Percentiles rank a stretch among this genome's conserved stretches.
Conservation (phyloP, 345 rosid species). For the Euclidium syriacum region DNA sequence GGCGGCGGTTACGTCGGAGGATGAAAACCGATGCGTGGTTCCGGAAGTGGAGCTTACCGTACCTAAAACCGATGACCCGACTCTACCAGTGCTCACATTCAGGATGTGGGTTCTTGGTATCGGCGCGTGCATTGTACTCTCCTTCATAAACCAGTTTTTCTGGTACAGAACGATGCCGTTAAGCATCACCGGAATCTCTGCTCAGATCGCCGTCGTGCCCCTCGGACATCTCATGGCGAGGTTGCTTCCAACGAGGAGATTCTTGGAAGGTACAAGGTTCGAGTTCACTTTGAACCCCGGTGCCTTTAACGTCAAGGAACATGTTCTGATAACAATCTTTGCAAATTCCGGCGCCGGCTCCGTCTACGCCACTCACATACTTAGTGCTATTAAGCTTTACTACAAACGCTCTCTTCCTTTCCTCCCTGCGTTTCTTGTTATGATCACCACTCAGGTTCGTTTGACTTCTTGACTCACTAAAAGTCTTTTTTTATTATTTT, state of each 20-base stretch:
- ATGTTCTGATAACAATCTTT: constrained; percentile 79
- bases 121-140: constrained; percentile 49
- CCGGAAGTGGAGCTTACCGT: constrained; percentile 76
- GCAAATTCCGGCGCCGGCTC: constrained; percentile 77
- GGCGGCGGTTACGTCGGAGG: constrained; percentile 26
- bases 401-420: constrained; percentile 54
- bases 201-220: constrained; percentile 80
- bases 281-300: constrained; percentile 71
- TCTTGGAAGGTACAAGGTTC: constrained; percentile 43
- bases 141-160: constrained; percentile 83
- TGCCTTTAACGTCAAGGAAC: constrained; percentile 83
- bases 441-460: constrained; percentile 91
- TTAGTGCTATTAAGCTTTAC: constrained; percentile 61
- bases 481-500: too few species aligned
- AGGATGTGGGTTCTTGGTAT: constrained; percentile 85
- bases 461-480: too few species aligned
- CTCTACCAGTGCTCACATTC: constrained; percentile 62
- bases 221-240: constrained; percentile 69
- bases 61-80: constrained; percentile 68
- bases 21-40: constrained; percentile 40
- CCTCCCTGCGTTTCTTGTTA: constrained; percentile 59
- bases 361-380: constrained; percentile 71
- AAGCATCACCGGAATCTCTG: constrained; percentile 48
- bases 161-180: constrained; percentile 73
- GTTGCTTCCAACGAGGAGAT: constrained; percentile 37